These are phyloP conservation scores for Neodidymelliopsis sp. DNA, from an alignment of 2,329 filamentous ascomycete species.

Conservation along the genomic window DNA sequence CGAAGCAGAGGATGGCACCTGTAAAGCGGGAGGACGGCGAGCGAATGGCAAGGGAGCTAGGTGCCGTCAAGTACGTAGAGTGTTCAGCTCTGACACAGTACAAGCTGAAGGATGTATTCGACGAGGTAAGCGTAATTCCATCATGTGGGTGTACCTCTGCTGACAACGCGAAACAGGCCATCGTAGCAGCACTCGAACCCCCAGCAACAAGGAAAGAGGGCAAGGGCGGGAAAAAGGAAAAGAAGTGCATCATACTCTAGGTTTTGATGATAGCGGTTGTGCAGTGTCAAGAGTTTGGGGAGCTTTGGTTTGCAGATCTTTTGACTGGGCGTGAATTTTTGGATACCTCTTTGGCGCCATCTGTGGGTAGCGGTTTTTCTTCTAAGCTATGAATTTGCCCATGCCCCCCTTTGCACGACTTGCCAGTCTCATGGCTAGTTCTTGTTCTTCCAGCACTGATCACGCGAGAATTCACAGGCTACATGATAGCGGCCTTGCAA, in stretches of 20 bases:
- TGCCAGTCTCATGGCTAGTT: neutral
- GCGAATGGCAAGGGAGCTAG: slow-evolving; percentile 95
- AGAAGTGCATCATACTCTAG: slow-evolving; percentile 49
- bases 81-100: slow-evolving; percentile 98
- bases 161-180: slow-evolving; percentile 69
- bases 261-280: neutral
- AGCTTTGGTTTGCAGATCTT: slow-evolving; percentile 40
- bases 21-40: slow-evolving; percentile 94
- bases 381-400: slow-evolving; percentile 35
- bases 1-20: slow-evolving; percentile 95
- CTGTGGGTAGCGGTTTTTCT: slow-evolving; percentile 50
- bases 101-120: slow-evolving; percentile 98
- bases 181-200: slow-evolving; percentile 93
- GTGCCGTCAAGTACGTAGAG: slow-evolving; percentile 98
- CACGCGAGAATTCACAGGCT: neutral
- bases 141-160: neutral
- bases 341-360: slow-evolving; percentile 53
- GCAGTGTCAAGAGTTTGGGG: slow-evolving; percentile 19
- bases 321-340: slow-evolving; percentile 46
- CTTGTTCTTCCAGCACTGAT: neutral
- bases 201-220: slow-evolving; percentile 70
- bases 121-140: slow-evolving; percentile 73
- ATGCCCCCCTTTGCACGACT: slow-evolving; percentile 22
- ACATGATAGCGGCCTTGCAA: too few relatives aligned
- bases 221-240: slow-evolving; percentile 45